Conservation (phyloP, 1,139 yeast genomes). For the Lizanozyma gosingica region DNA sequence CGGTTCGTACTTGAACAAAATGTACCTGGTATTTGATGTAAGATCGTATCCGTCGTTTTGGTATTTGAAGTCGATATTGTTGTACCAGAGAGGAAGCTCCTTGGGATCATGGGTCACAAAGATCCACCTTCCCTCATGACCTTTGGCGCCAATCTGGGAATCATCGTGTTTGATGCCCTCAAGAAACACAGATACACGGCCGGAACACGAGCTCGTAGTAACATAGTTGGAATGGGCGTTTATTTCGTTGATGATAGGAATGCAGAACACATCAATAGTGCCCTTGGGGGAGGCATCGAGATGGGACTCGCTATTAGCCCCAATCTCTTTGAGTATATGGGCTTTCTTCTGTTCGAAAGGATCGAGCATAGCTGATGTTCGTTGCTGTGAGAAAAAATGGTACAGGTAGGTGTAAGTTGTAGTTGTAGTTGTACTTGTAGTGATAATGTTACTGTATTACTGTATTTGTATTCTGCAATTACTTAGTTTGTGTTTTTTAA, state of each 20-base stretch:
- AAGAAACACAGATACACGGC: constrained; percentile 70
- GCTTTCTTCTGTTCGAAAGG: constrained; percentile 64
- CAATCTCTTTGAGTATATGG: constrained; percentile 48
- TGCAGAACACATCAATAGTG: constrained; percentile 59
- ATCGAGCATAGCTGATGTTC: constrained; percentile 23
- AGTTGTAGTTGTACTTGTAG: too few relatives aligned
- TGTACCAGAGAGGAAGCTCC: constrained; percentile 46
- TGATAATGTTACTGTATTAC: too few relatives aligned
- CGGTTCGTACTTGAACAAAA: constrained; percentile 76
- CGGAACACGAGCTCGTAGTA: constrained; percentile 84
- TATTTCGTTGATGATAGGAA: constrained; percentile 62
- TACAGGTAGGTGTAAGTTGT: too few relatives aligned
- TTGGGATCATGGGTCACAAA: constrained; percentile 63
- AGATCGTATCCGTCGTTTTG: constrained; percentile 4
- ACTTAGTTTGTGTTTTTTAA: too few relatives aligned
- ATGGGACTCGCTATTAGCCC: constrained; percentile 27
- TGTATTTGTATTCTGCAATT: too few relatives aligned
- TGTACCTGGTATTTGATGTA: constrained; percentile 32
- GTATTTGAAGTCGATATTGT: constrained; percentile 18
- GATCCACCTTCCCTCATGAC: constrained; percentile 79
- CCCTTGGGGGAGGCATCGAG: constrained; percentile 84
- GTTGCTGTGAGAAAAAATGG: too few relatives aligned
- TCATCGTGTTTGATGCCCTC: constrained; percentile 45
- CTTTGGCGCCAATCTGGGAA: constrained; percentile 68
- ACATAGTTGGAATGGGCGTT: constrained; percentile 61